Conservation (phyloP, 2,329 filamentous ascomycete genomes). For the Cercospora canescens region DNA sequence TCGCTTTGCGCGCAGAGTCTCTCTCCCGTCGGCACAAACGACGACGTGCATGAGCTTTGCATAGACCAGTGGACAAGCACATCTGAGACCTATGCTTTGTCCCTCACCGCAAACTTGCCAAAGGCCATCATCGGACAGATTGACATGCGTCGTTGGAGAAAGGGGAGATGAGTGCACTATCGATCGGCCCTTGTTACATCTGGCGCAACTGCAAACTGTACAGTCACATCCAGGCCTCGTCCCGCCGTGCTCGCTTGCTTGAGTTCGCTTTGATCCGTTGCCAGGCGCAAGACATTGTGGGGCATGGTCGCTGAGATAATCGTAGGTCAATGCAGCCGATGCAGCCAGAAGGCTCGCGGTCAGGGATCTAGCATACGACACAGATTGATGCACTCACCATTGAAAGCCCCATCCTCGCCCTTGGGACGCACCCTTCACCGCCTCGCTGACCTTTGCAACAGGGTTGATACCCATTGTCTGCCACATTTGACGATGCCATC, state of each 20-base stretch:
- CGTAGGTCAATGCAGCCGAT: conserved; percentile 22
- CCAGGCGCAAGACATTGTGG: conserved; percentile 28
- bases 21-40: conserved; percentile 20
- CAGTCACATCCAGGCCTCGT: conserved; percentile 3
- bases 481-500: conserved; percentile 23
- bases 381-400: conserved; percentile 23
- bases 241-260: conserved; percentile 16
- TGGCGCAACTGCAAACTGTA: conserved; percentile 22
- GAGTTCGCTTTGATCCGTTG: conserved; percentile 20
- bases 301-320: conserved; percentile 16
- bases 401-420: conserved; percentile 28
- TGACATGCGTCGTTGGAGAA: conserved; percentile 12
- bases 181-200: conserved; percentile 21
- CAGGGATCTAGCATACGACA: conserved; percentile 20
- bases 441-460: conserved; percentile 14
- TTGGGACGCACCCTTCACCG: conserved; percentile 23
- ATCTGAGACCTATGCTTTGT: conserved; percentile 31
- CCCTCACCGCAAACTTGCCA: conserved; percentile 31
- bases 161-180: conserved; percentile 15
- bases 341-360: conserved; percentile 13
- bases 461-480: conserved; percentile 3
- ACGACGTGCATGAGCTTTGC: conserved; percentile 18
- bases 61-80: conserved; percentile 18
- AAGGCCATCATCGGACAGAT: not conserved
- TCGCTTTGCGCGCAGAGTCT: not conserved